Evolutionary conservation across 192 early-diverging fungal species (phyloP).

Genomic region (Diversispora eburnea): DNA sequence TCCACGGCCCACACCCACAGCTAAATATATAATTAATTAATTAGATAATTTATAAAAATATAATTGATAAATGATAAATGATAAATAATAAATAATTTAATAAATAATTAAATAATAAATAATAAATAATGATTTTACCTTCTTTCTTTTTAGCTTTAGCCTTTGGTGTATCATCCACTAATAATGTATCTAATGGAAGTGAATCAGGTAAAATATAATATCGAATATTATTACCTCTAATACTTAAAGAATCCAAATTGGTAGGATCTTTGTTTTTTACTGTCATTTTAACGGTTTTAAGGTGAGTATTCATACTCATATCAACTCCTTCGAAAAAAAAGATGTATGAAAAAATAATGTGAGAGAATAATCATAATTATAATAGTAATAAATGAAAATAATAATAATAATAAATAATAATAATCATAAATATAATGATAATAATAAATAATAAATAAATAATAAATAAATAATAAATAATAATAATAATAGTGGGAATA

Average conservation of each 20-base stretch:
- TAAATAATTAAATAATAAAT: not conserved
- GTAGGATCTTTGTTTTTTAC: conserved; percentile 89
- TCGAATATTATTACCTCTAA: conserved; percentile 93
- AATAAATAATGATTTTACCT: conserved; percentile 30
- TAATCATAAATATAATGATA: not conserved
- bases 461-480: not conserved
- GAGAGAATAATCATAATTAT: no score
- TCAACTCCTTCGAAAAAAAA: conserved; percentile 68
- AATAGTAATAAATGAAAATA: no score
- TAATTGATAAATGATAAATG: conserved; percentile 4
- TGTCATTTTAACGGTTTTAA: conserved; percentile 98
- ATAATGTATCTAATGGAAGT: conserved; percentile 89
- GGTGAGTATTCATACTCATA: conserved; percentile 99
- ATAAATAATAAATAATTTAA: not conserved
- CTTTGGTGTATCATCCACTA: conserved; percentile 95
- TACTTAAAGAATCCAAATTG: conserved; percentile 85
- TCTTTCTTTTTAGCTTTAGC: conserved; percentile 87
- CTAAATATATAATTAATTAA: conserved; percentile 12
- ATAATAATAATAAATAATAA: not conserved
- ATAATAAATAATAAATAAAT: no score
- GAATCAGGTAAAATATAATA: conserved; percentile 96
- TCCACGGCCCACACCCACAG: conserved; percentile 55
- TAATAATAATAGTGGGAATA: no score
- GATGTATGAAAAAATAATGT: not conserved
- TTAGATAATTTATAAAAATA: conserved; percentile 6